These are phyloP conservation scores for Backusella australiensis DNA, from an alignment of 192 early-diverging fungal species.

Conservation along the genomic window DNA sequence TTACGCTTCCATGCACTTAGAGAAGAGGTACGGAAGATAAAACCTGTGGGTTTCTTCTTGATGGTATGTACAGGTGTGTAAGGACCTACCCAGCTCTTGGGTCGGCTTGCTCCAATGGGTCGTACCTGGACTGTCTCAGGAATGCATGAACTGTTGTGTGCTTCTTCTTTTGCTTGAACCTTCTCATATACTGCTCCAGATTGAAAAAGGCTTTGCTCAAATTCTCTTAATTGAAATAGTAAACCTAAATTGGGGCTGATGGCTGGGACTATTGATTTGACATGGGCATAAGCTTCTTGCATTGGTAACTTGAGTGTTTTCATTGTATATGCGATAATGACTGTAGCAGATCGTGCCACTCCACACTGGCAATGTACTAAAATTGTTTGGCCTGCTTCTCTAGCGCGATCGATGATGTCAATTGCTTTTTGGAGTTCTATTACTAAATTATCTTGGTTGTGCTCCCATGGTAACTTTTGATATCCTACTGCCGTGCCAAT, in stretches of 20 bases:
- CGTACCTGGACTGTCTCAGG: constrained; percentile 1
- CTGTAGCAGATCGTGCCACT: constrained; percentile 82
- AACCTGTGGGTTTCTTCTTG: background rate
- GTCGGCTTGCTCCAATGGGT: background rate
- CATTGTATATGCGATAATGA: constrained; percentile 93
- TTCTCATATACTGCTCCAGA: background rate
- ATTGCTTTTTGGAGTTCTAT: constrained; percentile 62
- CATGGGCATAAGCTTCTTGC: constrained; percentile 72
- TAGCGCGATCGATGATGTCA: constrained; percentile 63
- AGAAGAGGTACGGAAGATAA: background rate
- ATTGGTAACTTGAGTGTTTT: constrained; percentile 55
- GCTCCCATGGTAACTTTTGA: constrained; percentile 69
- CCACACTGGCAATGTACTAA: constrained; percentile 90
- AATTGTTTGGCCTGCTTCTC: constrained; percentile 51
- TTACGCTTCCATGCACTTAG: constrained; percentile 6
- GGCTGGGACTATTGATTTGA: constrained; percentile 60
- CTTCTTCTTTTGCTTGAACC: background rate
- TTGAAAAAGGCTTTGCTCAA: constrained; percentile 39
- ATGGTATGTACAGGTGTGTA: constrained; percentile 1
- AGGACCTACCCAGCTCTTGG: background rate
- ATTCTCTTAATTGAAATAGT: constrained; percentile 76
- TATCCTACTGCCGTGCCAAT: constrained; percentile 41
- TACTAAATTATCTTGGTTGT: constrained; percentile 65
- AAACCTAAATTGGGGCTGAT: constrained; percentile 87
- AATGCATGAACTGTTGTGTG: background rate